Evolutionary conservation across 345 rosid species (phyloP).

Genomic region (Laguncularia racemosa): DNA sequence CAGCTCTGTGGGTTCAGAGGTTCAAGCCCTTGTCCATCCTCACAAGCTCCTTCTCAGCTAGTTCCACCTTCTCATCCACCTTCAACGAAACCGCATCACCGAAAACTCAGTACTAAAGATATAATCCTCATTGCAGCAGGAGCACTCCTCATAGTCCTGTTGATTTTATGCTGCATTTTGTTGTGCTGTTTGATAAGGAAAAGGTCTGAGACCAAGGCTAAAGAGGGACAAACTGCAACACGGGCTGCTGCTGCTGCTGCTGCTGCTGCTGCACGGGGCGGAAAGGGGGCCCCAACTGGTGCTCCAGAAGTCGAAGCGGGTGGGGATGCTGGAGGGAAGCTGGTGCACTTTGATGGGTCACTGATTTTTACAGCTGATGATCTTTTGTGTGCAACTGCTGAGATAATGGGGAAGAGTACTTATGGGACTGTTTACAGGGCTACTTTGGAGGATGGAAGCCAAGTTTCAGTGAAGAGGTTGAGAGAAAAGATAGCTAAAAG

Average conservation of each 20-base stretch:
- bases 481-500: constrained; percentile 88
- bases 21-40: constrained; percentile 43
- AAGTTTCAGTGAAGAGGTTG: constrained; percentile 80
- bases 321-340: constrained; percentile 87
- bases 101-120: constrained; percentile 57
- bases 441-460: constrained; percentile 75
- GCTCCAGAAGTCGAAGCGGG: constrained; percentile 48
- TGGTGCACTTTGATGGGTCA: constrained; percentile 93
- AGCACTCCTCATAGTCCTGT: constrained; percentile 47
- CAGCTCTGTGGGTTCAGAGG: constrained; percentile 84
- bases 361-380: constrained; percentile 94
- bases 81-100: constrained; percentile 30
- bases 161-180: constrained; percentile 57
- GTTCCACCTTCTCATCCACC: constrained; percentile 35
- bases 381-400: constrained; percentile 91
- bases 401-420: constrained; percentile 94
- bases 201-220: constrained; percentile 40
- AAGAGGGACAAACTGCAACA: constrained; percentile 28
- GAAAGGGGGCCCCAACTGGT: constrained; percentile 35
- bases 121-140: constrained; percentile 73
- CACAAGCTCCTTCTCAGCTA: constrained; percentile 30
- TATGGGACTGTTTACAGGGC: constrained; percentile 95
- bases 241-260: background rate
- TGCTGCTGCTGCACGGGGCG: constrained; percentile 24
- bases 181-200: constrained; percentile 61